Evolutionary conservation across 257 asterid genomes (phyloP), one percentile per base, ranked within the genome.

Genomic region (Jacaranda mimosifolia): DNA sequence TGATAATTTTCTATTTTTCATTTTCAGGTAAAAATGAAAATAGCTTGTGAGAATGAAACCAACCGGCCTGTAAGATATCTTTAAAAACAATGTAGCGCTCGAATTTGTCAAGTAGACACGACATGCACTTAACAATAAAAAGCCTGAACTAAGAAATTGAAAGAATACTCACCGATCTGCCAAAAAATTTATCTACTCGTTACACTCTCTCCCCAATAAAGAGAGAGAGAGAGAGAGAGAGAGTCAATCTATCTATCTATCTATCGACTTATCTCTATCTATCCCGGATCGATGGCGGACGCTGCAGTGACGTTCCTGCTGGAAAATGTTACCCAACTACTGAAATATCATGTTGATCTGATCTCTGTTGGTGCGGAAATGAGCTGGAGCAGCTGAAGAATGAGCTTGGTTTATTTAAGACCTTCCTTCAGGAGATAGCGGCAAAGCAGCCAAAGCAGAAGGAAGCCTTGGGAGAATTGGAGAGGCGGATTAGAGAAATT

Each of bases 261-360:
- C 65, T 0, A n/a, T n/a, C n/a, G n/a, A n/a, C n/a, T n/a, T n/a
- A n/a, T n/a, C n/a, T n/a, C 65, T 0, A 26, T 21, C 15, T 3
- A 58, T 26, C 40, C 5, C 18, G 4, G 10, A 60, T 3, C 49
- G 15, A 19, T 56, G 72, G 36, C 55, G 64, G 79, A 74, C 13
- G 72, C 72, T 32, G 8, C 52, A 7, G 26, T 74, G 39, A 49
- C 55, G 15, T 68, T 77, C 59, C 32, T 76, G 15, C 43, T 68
- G 18, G 70, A 76, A 0, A 76, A 32, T 9, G 26, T 68, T n/a
- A 8, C 10, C 39, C 46, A 35, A 15, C 46, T 67, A 17, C 9
- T 68, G 26, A 38, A n/a, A 43, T 45, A 46, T 3, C 9, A 46
- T 8, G 18, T 5, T 4, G 12, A 17, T 0, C 26, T 56, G 1